Conservation (phyloP, 1,284 basidiomycete genomes). For the Stygiomarasmius scandens region DNA sequence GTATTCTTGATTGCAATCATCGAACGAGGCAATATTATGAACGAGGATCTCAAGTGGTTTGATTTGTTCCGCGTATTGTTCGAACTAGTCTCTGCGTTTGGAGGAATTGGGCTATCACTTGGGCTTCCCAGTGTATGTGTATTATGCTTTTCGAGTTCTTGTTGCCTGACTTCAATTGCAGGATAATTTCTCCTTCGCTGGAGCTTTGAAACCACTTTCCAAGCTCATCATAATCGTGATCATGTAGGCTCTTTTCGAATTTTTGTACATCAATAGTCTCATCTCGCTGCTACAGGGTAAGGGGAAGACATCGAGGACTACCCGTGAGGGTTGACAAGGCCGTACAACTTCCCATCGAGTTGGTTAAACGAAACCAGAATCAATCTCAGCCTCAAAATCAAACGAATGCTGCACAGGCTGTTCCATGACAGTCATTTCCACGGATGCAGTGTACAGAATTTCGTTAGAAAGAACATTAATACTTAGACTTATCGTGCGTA, state of each 20-base stretch:
- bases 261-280: not conserved
- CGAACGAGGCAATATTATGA: conserved; percentile 62
- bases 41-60: conserved; percentile 63
- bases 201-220: conserved; percentile 66
- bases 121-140: conserved; percentile 57
- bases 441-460: too few species aligned
- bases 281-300: conserved; percentile 37
- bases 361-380: conserved; percentile 23
- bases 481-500: too few species aligned
- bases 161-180: conserved; percentile 20
- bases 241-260: conserved; percentile 51
- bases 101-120: conserved; percentile 74
- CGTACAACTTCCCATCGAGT: conserved; percentile 51
- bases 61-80: conserved; percentile 66
- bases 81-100: conserved; percentile 68
- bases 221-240: conserved; percentile 76
- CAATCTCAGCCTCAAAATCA: not conserved
- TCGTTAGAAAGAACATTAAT: too few species aligned
- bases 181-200: conserved; percentile 66
- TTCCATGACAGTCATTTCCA: too few species aligned
- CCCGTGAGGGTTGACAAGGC: conserved; percentile 75
- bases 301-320: conserved; percentile 76
- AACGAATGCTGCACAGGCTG: not conserved
- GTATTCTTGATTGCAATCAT: conserved; percentile 70
- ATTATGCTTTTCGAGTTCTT: conserved; percentile 14